These are phyloP conservation scores for Saccharomycopsis olivae DNA, from an alignment of 805 yeast species.

Conservation along the genomic window DNA sequence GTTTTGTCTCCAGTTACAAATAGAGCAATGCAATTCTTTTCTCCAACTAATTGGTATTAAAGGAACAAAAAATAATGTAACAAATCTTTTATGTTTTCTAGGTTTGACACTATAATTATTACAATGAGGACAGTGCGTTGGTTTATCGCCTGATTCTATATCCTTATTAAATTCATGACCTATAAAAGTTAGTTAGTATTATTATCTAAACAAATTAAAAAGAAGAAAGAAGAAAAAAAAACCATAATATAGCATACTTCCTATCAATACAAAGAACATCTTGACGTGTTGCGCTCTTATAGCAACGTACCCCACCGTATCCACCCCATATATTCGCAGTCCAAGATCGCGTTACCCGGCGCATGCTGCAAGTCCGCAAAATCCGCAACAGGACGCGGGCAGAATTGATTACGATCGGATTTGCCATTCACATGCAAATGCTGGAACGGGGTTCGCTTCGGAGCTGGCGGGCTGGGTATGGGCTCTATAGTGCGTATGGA, in stretches of 20 bases:
- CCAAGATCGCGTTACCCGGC: no score
- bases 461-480: no score
- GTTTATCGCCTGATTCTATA: conserved; percentile 6
- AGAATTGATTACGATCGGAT: no score
- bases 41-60: conserved; percentile 42
- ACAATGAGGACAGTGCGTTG: conserved; percentile 42
- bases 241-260: conserved; percentile 9
- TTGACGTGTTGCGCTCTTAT: no score
- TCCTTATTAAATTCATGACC: conserved; percentile 17
- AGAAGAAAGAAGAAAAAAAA: not conserved
- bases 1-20: conserved; percentile 40
- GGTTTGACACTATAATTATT: conserved; percentile 46
- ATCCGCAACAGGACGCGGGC: no score
- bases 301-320: no score
- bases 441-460: no score
- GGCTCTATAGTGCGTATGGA: no score
- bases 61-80: conserved; percentile 45
- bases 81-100: conserved; percentile 40
- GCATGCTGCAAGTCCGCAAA: no score
- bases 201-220: not conserved
- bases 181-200: conserved; percentile 2
- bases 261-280: conserved; percentile 17
- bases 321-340: no score
- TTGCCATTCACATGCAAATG: no score
- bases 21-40: conserved; percentile 39